Percentiles rank a stretch among this genome's conserved stretches.
These are phyloP conservation scores for Didymella keratinophila DNA, from an alignment of 2,329 filamentous ascomycete genomes.

Conservation along the genomic window DNA sequence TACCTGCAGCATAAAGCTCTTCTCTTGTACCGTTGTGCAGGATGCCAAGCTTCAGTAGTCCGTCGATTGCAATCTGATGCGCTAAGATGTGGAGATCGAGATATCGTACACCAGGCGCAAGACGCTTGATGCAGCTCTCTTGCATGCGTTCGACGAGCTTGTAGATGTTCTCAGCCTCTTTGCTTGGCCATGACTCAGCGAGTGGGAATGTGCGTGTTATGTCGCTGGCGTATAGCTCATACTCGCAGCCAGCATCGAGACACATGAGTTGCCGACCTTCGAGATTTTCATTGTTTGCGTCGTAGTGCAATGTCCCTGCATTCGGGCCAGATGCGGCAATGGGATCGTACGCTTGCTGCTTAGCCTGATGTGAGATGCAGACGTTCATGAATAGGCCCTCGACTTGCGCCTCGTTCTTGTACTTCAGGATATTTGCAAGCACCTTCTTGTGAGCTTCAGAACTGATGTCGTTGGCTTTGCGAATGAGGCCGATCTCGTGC, in stretches of 20 bases:
- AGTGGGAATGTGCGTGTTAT: constrained; percentile 89
- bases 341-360: constrained; percentile 83
- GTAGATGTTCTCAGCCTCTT: constrained; percentile 77
- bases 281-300: constrained; percentile 77
- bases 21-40: constrained; percentile 69
- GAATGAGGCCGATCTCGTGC: constrained; percentile 83
- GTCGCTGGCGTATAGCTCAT: constrained; percentile 84
- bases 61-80: constrained; percentile 73
- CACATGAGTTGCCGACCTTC: constrained; percentile 75
- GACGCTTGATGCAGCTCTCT: constrained; percentile 70
- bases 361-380: constrained; percentile 76
- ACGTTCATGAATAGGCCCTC: constrained; percentile 78
- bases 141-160: constrained; percentile 84
- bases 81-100: constrained; percentile 77
- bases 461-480: constrained; percentile 81
- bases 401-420: constrained; percentile 81
- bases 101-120: constrained; percentile 75
- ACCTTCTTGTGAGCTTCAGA: constrained; percentile 78
- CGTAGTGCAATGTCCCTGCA: constrained; percentile 86
- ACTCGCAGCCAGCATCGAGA: constrained; percentile 89
- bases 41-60: constrained; percentile 75
- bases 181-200: constrained; percentile 69
- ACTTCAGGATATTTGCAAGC: constrained; percentile 66
- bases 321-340: constrained; percentile 87
- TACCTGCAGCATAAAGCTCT: constrained; percentile 78